Percentiles rank a stretch among this genome's conserved stretches.
phyloP scores from a whole-genome alignment of 2,329 filamentous ascomycete species.

The Colletotrichum paranaense region DNA sequence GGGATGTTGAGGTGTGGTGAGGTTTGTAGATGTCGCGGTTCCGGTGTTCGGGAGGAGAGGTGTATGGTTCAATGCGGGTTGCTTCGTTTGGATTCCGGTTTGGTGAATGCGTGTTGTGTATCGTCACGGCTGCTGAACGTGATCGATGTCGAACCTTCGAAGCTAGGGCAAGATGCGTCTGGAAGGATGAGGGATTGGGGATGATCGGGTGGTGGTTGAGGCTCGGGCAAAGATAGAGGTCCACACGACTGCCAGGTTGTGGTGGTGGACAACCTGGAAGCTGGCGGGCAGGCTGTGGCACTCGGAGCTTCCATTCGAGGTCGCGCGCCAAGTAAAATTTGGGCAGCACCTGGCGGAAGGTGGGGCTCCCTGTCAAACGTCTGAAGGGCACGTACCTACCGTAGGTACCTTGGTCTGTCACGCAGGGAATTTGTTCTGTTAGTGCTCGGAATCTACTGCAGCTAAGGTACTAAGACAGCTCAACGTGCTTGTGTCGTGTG shows the following conservation, averaged over 20 bases:
- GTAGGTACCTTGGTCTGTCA: too few species aligned
- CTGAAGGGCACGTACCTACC: constrained; percentile 6
- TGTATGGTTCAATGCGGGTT: neutral
- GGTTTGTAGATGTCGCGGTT: neutral
- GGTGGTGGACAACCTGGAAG: neutral
- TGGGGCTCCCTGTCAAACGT: neutral
- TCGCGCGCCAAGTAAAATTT: neutral
- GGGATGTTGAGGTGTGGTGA: neutral
- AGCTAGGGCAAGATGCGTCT: neutral
- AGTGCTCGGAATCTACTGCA: constrained; percentile 11
- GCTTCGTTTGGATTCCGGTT: neutral
- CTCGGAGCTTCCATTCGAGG: constrained; percentile 12
- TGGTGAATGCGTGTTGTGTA: too few species aligned
- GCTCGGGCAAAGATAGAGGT: neutral
- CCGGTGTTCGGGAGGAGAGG: neutral
- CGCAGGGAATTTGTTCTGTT: too few species aligned
- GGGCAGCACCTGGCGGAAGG: neutral
- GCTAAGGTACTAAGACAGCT: neutral
- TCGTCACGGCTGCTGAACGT: neutral
- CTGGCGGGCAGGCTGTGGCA: neutral
- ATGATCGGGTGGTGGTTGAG: neutral
- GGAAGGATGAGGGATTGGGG: neutral
- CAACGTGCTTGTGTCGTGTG: neutral
- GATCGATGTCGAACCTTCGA: neutral
- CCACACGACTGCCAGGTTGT: neutral